Conservation (phyloP, 2,329 filamentous ascomycete species). For the Seiridium unicorne region DNA sequence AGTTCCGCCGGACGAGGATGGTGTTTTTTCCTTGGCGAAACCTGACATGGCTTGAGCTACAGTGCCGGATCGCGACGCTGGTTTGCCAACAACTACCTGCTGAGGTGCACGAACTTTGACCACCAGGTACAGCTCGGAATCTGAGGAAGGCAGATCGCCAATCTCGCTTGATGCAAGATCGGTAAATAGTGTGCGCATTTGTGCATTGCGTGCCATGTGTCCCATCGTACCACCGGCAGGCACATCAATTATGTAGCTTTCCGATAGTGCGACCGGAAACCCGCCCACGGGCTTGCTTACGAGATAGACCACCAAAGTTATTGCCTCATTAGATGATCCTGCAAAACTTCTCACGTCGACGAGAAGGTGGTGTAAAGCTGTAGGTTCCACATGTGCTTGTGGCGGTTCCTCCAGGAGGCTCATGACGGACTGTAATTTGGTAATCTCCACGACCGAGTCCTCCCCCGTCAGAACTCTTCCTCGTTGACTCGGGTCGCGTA, state of each 20-base stretch:
- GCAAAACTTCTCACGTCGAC: constrained; percentile 82
- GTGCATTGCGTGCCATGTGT: constrained; percentile 61
- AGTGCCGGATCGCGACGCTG: constrained; percentile 50
- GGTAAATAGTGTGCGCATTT: constrained; percentile 82
- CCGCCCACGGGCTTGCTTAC: constrained; percentile 68
- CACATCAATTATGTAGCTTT: constrained; percentile 78
- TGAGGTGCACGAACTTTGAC: constrained; percentile 71
- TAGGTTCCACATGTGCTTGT: constrained; percentile 62
- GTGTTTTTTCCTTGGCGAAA: constrained; percentile 48
- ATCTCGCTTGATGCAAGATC: constrained; percentile 79
- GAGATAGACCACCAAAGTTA: constrained; percentile 74
- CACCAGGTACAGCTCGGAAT: constrained; percentile 77
- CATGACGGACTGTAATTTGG: constrained; percentile 92
- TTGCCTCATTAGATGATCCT: constrained; percentile 72
- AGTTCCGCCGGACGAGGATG: constrained; percentile 44
- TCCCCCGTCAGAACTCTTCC: constrained; percentile 87
- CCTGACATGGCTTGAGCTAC: constrained; percentile 34
- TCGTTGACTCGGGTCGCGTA: constrained; percentile 79
- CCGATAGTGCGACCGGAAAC: constrained; percentile 68
- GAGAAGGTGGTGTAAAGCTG: constrained; percentile 75
- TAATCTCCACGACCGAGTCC: constrained; percentile 89
- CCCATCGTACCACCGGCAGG: constrained; percentile 71
- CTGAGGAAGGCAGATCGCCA: constrained; percentile 58
- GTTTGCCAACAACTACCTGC: constrained; percentile 44
- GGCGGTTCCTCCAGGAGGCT: constrained; percentile 86